phyloP scores from a whole-genome alignment of 1,284 basidiomycete genomes.

The Cryptococcus deneoformans region DNA sequence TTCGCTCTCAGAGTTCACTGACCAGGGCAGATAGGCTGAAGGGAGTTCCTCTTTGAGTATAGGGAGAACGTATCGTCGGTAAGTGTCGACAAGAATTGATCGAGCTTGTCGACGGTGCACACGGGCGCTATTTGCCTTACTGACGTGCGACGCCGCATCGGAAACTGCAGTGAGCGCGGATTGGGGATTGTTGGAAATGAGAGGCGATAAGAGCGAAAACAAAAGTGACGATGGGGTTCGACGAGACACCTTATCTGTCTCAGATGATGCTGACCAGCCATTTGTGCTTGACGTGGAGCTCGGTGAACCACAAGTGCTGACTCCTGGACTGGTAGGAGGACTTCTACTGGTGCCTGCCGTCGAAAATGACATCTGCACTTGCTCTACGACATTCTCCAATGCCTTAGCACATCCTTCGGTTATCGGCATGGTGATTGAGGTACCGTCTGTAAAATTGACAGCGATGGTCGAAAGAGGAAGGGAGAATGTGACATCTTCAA shows the following conservation, averaged over 20 bases:
- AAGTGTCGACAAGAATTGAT: constrained; percentile 69
- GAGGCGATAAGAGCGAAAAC: constrained; percentile 43
- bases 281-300: not conserved
- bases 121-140: constrained; percentile 42
- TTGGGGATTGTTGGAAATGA: constrained; percentile 22
- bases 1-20: constrained; percentile 35
- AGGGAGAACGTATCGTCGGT: constrained; percentile 63
- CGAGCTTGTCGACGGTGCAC: constrained; percentile 67
- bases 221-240: constrained; percentile 41
- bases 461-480: constrained; percentile 32
- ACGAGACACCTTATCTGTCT: constrained; percentile 13
- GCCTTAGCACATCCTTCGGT: constrained; percentile 22
- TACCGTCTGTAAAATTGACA: constrained; percentile 46
- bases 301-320: constrained; percentile 2
- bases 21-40: constrained; percentile 42
- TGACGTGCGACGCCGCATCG: constrained; percentile 1
- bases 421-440: constrained; percentile 35
- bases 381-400: constrained; percentile 41
- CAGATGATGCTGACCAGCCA: constrained; percentile 10
- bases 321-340: constrained; percentile 24
- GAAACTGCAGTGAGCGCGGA: not conserved
- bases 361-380: constrained; percentile 47
- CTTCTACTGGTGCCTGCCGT: constrained; percentile 2
- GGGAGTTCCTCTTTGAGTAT: constrained; percentile 48
- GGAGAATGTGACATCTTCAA: constrained; percentile 49